Percentiles rank a stretch among this genome's conserved stretches.
Evolutionary conservation across 2,329 filamentous ascomycete species (phyloP).

Genomic region (Leptographium wingfieldii): DNA sequence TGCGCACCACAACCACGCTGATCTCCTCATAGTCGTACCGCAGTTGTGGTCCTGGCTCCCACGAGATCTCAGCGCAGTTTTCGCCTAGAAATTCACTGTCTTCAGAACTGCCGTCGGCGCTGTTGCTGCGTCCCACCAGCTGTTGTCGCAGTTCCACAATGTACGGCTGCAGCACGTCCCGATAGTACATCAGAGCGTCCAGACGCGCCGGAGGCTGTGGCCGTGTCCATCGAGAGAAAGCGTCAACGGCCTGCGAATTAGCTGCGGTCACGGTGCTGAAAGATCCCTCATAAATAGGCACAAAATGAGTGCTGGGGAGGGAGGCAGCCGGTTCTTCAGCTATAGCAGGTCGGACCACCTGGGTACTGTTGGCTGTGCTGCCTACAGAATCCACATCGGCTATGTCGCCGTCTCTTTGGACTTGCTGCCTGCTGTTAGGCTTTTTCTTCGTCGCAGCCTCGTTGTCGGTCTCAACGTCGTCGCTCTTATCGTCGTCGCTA

Average conservation of each 20-base stretch:
- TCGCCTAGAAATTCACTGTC: neutral
- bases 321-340: neutral
- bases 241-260: constrained; percentile 4
- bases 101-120: neutral
- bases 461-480: neutral
- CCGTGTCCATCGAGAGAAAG: constrained; percentile 3
- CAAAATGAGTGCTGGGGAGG: neutral
- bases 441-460: neutral
- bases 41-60: constrained; percentile 8
- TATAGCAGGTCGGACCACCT: neutral
- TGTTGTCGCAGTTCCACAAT: neutral
- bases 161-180: constrained; percentile 2
- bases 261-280: constrained; percentile 7
- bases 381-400: neutral
- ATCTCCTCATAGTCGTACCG: constrained; percentile 23
- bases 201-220: constrained; percentile 2
- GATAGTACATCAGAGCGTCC: constrained; percentile 5
- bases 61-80: constrained; percentile 3
- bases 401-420: neutral
- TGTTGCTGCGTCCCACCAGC: neutral
- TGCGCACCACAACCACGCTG: constrained; percentile 21
- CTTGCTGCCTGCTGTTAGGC: neutral
- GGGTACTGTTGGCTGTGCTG: neutral
- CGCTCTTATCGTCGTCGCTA: neutral
- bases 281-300: constrained; percentile 2